Evolutionary conservation across 202 grass and related monocot genomes (phyloP).

Genomic region (Musa balbisiana): DNA sequence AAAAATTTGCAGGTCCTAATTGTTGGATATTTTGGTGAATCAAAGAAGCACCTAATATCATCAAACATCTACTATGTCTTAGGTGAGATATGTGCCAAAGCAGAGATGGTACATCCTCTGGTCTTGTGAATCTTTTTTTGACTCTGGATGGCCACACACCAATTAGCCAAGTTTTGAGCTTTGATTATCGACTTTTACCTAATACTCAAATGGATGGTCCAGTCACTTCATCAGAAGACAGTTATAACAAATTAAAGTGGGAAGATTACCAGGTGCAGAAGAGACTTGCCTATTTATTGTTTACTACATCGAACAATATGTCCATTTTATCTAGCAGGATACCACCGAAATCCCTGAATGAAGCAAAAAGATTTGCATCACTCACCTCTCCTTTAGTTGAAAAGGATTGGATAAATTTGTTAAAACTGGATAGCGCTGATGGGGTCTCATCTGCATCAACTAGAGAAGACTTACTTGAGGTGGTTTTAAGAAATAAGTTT

Average conservation of each 20-base stretch:
- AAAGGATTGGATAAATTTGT: constrained; percentile 69
- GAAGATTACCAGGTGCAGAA: constrained; percentile 52
- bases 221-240: constrained; percentile 28
- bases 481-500: constrained; percentile 72
- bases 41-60: constrained; percentile 40
- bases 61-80: constrained; percentile 52
- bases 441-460: constrained; percentile 22
- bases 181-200: constrained; percentile 50
- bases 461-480: constrained; percentile 61
- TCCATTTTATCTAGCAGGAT: constrained; percentile 32
- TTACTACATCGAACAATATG: constrained; percentile 40
- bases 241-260: constrained; percentile 25
- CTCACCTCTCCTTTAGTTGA: constrained; percentile 51
- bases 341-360: constrained; percentile 44
- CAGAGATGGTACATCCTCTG: constrained; percentile 58
- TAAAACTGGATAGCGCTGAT: constrained; percentile 36
- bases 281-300: constrained; percentile 63
- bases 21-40: constrained; percentile 54
- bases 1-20: constrained; percentile 56
- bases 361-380: constrained; percentile 49
- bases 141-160: constrained; percentile 70
- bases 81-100: constrained; percentile 45
- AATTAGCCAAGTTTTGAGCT: constrained; percentile 58
- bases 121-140: constrained; percentile 62
- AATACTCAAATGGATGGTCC: constrained; percentile 15